Evolutionary conservation across 192 early-diverging fungal genomes (phyloP), one percentile per base, ranked within the genome.

Genomic region (Backusella australiensis): DNA sequence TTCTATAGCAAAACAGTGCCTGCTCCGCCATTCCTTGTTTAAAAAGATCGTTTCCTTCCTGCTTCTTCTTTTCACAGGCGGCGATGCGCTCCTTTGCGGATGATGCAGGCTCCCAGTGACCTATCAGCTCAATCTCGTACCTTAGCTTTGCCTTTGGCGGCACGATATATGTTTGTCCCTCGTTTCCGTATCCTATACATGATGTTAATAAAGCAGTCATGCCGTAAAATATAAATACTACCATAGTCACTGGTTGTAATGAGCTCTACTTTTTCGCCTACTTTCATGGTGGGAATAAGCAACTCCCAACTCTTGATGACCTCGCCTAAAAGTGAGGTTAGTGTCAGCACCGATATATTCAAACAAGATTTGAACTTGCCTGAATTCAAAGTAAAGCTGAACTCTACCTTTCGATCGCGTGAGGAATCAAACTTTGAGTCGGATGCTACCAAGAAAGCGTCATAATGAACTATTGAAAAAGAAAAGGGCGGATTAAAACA

Each of bases 231-330:
- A 8, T 69, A 1, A 6, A 49, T 52, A 23, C 34, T 78, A 85
- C 84, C 84, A 38, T 83, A 85, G 35, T 81, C 79, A 46, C 81
- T 76, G 21, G 82, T 70, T 36, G 79, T 78, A 14, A 81, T 75
- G 11, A 81, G 69, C 36, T 85, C 84, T 23, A 73, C 77, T 35
- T 74, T 71, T 63, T 85, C 84, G 32, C 84, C 84, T 41, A 85
- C 79, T 69, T 78, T 77, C 84, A 85, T 85, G 42, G 82, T 83
- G 5, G 72, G 76, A 49, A 85, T 74, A 73, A 73, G 78, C 26
- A 81, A 35, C 14, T 85, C 84, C 77, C 79, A 81, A 67, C 81
- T 78, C 34, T 83, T 79, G 68, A 85, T 81, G 1, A 85, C 82
- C 44, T 83, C 79, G 41, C 77, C 84, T 85, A 35, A 11, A 21